phyloP scores from a whole-genome alignment of 2,329 filamentous ascomycete genomes.

The Pseudogymnoascus sp. region DNA sequence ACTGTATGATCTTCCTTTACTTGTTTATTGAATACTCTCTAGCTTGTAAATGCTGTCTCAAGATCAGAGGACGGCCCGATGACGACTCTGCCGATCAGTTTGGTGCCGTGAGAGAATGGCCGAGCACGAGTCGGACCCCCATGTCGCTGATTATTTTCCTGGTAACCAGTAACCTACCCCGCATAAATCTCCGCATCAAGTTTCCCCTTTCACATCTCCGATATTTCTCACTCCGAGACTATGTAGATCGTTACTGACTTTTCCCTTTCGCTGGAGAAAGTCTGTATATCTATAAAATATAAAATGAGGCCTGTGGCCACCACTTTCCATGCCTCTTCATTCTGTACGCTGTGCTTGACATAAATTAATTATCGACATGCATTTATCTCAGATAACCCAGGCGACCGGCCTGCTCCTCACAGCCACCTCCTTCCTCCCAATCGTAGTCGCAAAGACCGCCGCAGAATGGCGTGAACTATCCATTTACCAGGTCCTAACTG shows the following conservation, averaged over 20 bases:
- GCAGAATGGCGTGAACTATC: constrained; percentile 30
- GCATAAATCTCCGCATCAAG: neutral
- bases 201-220: neutral
- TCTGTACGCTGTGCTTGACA: neutral
- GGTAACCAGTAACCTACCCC: neutral
- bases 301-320: neutral
- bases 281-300: neutral
- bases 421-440: neutral
- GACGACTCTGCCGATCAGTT: neutral
- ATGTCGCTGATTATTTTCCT: neutral
- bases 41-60: neutral
- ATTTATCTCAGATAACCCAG: neutral
- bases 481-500: constrained; percentile 36
- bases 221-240: neutral
- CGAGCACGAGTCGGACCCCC: neutral
- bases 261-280: neutral
- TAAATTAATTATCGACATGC: neutral
- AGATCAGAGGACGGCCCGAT: neutral
- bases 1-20: neutral
- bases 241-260: neutral
- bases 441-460: neutral
- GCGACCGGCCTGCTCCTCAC: neutral
- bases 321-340: neutral
- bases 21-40: neutral
- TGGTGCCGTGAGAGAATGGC: neutral